A percentile compares a stretch with the other conserved stretches of the same genome.
These are phyloP conservation scores for Micractinium sp. DNA, from an alignment of 139 green algal genomes.

Conservation along the genomic window DNA sequence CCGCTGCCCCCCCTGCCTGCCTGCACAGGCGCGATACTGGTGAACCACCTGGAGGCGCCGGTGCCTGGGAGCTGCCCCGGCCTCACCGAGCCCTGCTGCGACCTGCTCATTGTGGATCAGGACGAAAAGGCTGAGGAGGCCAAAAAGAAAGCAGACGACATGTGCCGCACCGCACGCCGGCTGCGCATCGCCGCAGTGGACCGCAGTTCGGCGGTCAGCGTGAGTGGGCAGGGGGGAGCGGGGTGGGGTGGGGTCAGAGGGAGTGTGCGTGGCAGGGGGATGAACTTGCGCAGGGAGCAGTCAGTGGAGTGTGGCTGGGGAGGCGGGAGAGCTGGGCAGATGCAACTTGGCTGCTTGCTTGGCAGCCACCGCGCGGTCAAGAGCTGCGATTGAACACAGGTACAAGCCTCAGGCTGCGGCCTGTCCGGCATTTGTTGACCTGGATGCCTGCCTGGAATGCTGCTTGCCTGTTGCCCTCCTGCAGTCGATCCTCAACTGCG, in stretches of 20 bases:
- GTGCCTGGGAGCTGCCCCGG: not conserved
- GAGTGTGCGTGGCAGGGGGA: no score
- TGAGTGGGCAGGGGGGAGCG: not conserved
- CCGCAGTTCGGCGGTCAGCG: not conserved
- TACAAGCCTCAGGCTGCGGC: not conserved
- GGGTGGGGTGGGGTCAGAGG: not conserved
- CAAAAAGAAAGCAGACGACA: not conserved
- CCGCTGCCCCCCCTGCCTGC: not conserved
- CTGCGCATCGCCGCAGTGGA: conserved; percentile 1
- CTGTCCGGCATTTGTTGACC: not conserved
- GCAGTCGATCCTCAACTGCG: conserved; percentile 17
- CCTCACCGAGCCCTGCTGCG: not conserved
- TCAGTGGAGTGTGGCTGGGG: no score
- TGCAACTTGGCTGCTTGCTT: not conserved
- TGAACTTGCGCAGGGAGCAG: no score
- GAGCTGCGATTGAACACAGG: not conserved
- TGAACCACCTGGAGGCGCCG: not conserved
- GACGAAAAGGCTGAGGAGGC: not conserved
- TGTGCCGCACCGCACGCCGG: conserved; percentile 5
- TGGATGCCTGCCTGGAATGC: not conserved
- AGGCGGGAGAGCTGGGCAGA: not conserved
- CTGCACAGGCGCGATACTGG: not conserved
- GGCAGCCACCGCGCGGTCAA: not conserved
- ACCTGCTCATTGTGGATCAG: conserved; percentile 13
- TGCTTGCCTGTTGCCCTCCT: not conserved